A percentile compares a stretch with the other conserved stretches of the same genome.
Evolutionary conservation across 1,284 basidiomycete genomes (phyloP).

Genomic region (Tilletiaria anomala): DNA sequence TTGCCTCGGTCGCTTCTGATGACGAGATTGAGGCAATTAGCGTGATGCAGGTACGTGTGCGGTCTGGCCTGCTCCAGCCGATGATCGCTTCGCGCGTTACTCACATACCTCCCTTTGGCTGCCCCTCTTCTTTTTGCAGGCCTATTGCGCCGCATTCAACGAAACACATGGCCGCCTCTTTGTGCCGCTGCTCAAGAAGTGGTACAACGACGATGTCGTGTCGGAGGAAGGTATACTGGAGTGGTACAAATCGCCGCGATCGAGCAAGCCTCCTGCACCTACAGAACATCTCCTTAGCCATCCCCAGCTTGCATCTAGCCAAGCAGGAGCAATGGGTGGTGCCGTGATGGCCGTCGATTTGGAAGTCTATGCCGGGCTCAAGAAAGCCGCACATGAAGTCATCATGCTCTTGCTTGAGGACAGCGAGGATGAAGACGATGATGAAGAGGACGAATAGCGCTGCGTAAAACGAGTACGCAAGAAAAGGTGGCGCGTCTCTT

Average conservation of each 20-base stretch:
- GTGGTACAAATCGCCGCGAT: constrained; percentile 38
- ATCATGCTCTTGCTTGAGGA: constrained; percentile 40
- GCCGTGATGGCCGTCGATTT: constrained; percentile 5
- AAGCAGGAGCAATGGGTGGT: not conserved
- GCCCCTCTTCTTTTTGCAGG: constrained; percentile 26
- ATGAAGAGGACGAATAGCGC: constrained; percentile 16
- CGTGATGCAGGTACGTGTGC: constrained; percentile 18
- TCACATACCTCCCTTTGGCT: constrained; percentile 1
- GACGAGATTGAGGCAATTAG: constrained; percentile 39
- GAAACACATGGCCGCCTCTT: constrained; percentile 32
- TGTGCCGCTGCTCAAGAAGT: constrained; percentile 39
- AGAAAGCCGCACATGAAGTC: constrained; percentile 36
- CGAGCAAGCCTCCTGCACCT: not conserved
- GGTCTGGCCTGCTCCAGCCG: not conserved
- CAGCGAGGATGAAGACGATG: constrained; percentile 36
- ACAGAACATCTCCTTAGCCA: not conserved
- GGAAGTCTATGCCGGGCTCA: constrained; percentile 12
- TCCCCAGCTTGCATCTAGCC: not conserved
- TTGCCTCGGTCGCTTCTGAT: constrained; percentile 37
- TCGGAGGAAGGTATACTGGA: constrained; percentile 40
- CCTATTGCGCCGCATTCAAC: constrained; percentile 22
- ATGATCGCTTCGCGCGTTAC: not conserved
- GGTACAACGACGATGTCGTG: constrained; percentile 43
- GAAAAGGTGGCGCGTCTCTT: too few relatives aligned
- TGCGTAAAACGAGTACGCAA: too few relatives aligned